Percentiles rank a stretch among this genome's conserved stretches.
These are phyloP conservation scores for Globisporangium spiculum DNA, from an alignment of 352 stramenopile genomes.

Conservation along the genomic window DNA sequence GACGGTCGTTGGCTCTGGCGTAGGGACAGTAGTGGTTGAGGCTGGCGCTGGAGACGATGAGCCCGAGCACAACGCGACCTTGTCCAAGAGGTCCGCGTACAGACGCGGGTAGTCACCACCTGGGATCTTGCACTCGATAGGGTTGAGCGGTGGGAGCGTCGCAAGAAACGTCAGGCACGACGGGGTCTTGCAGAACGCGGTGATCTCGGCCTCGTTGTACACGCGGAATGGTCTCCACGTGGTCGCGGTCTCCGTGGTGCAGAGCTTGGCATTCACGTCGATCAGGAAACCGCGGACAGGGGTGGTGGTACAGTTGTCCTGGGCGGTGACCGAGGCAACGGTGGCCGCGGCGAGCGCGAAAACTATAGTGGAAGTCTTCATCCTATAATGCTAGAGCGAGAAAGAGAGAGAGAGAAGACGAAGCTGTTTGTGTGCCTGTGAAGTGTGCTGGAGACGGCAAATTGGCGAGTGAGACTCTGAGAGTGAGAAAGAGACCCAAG, in stretches of 20 bases:
- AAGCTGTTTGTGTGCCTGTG: not conserved
- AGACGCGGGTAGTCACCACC: not conserved
- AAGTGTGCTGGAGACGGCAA: not conserved
- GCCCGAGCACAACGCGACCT: not conserved
- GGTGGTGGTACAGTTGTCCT: not conserved
- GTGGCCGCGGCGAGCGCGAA: not conserved
- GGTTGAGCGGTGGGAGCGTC: conserved; percentile 9
- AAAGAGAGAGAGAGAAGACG: not conserved
- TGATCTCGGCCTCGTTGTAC: conserved; percentile 9
- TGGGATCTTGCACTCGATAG: conserved; percentile 5
- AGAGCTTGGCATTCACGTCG: not conserved
- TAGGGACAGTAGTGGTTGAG: not conserved
- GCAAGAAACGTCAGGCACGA: conserved; percentile 8
- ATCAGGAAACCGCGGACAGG: not conserved
- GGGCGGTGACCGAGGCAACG: not conserved
- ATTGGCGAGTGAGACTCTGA: not conserved
- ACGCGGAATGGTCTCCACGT: conserved; percentile 2
- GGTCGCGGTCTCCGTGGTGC: not conserved
- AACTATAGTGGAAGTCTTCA: not conserved
- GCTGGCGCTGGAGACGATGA: not conserved
- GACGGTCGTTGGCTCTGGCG: not conserved
- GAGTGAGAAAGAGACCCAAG: not conserved
- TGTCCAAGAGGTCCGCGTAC: not conserved
- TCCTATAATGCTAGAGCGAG: not conserved
- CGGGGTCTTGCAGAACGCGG: not conserved